Percentiles rank a stretch among this genome's conserved stretches.
Conservation (phyloP, 345 rosid genomes). For the Heritiera littoralis region DNA sequence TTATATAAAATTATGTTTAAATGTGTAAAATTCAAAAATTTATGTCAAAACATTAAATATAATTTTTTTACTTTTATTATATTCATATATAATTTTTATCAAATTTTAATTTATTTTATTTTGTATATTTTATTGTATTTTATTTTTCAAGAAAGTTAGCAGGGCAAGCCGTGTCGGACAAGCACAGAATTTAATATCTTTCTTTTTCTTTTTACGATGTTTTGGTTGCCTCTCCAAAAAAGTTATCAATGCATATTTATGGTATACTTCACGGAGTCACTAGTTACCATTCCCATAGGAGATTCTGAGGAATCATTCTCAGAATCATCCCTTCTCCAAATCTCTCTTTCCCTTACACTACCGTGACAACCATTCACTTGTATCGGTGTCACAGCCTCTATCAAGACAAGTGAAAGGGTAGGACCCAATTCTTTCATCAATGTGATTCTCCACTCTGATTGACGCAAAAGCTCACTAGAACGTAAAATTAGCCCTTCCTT, state of each 20-base stretch:
- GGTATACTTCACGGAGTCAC: neutral
- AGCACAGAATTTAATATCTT: too few relatives aligned
- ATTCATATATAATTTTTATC: too few relatives aligned
- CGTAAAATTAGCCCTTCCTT: neutral
- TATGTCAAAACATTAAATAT: too few relatives aligned
- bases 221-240: too few relatives aligned
- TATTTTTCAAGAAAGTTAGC: too few relatives aligned
- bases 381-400: neutral
- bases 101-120: too few relatives aligned
- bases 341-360: neutral
- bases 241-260: neutral
- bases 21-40: too few relatives aligned
- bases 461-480: neutral
- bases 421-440: neutral
- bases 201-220: too few relatives aligned
- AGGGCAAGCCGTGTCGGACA: too few relatives aligned
- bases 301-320: conserved; percentile 15
- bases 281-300: neutral
- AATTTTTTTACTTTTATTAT: too few relatives aligned
- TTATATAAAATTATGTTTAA: too few relatives aligned
- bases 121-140: too few relatives aligned
- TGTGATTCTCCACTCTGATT: neutral
- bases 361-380: neutral
- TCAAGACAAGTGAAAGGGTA: neutral
- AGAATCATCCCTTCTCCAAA: conserved; percentile 9